Conservation (phyloP, 2,329 filamentous ascomycete genomes). For the Metarhizium album region DNA sequence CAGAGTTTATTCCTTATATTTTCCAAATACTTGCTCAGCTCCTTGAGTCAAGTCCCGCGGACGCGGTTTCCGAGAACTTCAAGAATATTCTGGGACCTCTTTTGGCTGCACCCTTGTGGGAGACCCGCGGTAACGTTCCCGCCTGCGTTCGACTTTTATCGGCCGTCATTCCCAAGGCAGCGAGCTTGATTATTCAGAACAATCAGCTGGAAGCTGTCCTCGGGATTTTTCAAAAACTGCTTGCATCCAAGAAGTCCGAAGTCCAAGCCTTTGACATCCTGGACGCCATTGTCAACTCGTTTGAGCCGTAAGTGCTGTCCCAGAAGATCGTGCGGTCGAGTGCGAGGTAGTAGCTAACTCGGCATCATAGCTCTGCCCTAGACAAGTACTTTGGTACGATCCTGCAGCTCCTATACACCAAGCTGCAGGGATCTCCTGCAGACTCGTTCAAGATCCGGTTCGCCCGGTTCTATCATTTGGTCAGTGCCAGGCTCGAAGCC, state of each 20-base stretch:
- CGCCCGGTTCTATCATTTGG: slow-evolving; percentile 86
- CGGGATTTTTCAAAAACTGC: slow-evolving; percentile 90
- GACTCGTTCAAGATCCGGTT: slow-evolving; percentile 82
- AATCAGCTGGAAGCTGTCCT: slow-evolving; percentile 80
- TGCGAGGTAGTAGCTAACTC: neutral
- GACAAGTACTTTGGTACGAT: slow-evolving; percentile 72
- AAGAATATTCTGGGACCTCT: slow-evolving; percentile 68
- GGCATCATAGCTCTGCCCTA: slow-evolving; percentile 41
- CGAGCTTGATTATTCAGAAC: slow-evolving; percentile 60
- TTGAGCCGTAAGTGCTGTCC: slow-evolving; percentile 51
- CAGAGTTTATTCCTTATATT: slow-evolving; percentile 94
- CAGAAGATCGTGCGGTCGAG: neutral
- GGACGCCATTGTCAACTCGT: slow-evolving; percentile 64
- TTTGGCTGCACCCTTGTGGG: slow-evolving; percentile 76
- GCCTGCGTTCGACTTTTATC: slow-evolving; percentile 77
- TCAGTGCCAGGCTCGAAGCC: slow-evolving; percentile 65
- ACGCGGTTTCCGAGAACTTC: slow-evolving; percentile 71
- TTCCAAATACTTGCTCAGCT: slow-evolving; percentile 92
- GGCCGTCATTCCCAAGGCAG: slow-evolving; percentile 70
- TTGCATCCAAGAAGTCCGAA: slow-evolving; percentile 75
- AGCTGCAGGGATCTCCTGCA: slow-evolving; percentile 55
- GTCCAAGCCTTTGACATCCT: slow-evolving; percentile 81
- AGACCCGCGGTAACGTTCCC: slow-evolving; percentile 84
- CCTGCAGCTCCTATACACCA: slow-evolving; percentile 69
- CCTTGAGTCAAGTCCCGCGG: slow-evolving; percentile 72